A percentile compares a stretch with the other conserved stretches of the same genome.
Evolutionary conservation across 1,284 basidiomycete species (phyloP).

Genomic region (Ceratobasidium sp.): DNA sequence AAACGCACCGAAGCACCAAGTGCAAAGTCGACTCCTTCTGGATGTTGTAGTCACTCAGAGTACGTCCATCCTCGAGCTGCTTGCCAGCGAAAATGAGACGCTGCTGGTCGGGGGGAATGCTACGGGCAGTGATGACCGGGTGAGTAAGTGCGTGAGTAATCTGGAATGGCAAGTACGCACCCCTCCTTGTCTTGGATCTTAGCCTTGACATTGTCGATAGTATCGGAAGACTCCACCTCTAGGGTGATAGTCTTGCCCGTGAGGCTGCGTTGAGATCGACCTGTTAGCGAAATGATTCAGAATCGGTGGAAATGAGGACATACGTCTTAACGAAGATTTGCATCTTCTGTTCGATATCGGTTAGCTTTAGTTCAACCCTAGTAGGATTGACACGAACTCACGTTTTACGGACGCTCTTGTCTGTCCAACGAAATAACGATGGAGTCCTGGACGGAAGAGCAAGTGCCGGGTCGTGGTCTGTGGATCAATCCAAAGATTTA

Average conservation of each 20-base stretch:
- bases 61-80: slow-evolving; percentile 95
- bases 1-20: slow-evolving; percentile 76
- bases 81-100: slow-evolving; percentile 98
- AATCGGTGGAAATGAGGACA: slow-evolving; percentile 54
- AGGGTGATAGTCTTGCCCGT: slow-evolving; percentile 99
- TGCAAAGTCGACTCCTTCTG: slow-evolving; percentile 98
- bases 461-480: slow-evolving; percentile 34
- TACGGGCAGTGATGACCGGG: slow-evolving; percentile 54
- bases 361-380: neutral
- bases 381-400: neutral
- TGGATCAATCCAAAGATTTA: slow-evolving; percentile 25
- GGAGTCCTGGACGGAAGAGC: slow-evolving; percentile 86
- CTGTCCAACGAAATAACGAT: slow-evolving; percentile 87
- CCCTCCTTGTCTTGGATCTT: slow-evolving; percentile 98
- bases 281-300: slow-evolving; percentile 13
- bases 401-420: slow-evolving; percentile 71
- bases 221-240: slow-evolving; percentile 96
- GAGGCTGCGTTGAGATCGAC: slow-evolving; percentile 69
- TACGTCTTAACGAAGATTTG: slow-evolving; percentile 97
- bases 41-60: slow-evolving; percentile 93
- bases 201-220: slow-evolving; percentile 98
- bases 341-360: slow-evolving; percentile 64
- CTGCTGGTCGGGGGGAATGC: slow-evolving; percentile 96
- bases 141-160: slow-evolving; percentile 14
- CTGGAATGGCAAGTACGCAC: slow-evolving; percentile 61